phyloP scores from a whole-genome alignment of 768 basidiomycete genomes.

The Cantharellus cinnabarinus region DNA sequence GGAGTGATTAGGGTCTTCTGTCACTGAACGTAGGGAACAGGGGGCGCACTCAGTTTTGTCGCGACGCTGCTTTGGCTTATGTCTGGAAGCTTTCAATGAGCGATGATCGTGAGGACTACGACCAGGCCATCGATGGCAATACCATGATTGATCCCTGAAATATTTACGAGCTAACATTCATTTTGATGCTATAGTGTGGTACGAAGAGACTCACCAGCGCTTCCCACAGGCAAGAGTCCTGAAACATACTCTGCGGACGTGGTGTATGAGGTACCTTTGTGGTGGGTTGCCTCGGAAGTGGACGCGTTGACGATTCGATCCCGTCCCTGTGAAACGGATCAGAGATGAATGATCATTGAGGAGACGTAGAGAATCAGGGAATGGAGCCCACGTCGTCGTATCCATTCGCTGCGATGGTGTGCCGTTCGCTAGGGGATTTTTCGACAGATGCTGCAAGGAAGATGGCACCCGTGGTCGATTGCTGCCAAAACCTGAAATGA shows the following conservation, averaged over 20 bases:
- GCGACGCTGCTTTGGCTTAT: neutral
- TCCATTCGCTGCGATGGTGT: neutral
- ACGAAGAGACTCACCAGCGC: neutral
- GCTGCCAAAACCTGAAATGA: conserved; percentile 1
- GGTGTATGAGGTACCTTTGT: neutral
- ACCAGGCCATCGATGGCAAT: neutral
- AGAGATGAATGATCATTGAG: too few species aligned
- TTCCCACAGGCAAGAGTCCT: neutral
- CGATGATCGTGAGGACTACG: neutral
- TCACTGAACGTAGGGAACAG: too few species aligned
- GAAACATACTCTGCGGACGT: neutral
- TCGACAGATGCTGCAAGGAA: conserved; percentile 1
- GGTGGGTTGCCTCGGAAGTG: neutral
- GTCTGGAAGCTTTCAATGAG: neutral
- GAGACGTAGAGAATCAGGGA: too few species aligned
- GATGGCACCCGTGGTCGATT: neutral
- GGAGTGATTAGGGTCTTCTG: too few species aligned
- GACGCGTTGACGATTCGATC: neutral
- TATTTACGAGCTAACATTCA: neutral
- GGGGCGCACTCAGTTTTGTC: neutral
- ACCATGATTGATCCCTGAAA: conserved; percentile 1
- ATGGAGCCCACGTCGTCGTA: neutral
- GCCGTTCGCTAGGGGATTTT: neutral
- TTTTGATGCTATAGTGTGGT: neutral
- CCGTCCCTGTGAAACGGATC: too few species aligned